phyloP scores from a whole-genome alignment of 345 rosid species.

The Erysimum cheiranthoides region DNA sequence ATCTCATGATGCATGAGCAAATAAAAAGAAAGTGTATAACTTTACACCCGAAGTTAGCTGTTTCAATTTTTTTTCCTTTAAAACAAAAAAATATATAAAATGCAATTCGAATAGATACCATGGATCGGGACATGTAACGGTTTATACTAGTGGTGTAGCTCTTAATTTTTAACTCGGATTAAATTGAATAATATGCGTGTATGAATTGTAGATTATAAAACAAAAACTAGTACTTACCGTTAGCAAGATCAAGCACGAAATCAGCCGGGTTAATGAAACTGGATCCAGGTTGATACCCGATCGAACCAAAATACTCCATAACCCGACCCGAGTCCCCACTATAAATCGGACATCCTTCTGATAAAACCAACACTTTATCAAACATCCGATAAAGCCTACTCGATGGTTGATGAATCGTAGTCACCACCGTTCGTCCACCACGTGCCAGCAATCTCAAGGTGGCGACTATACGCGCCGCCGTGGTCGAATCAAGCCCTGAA shows the following conservation, averaged over 20 bases:
- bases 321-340: constrained; percentile 64
- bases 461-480: constrained; percentile 74
- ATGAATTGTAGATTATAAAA: not conserved
- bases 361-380: constrained; percentile 78
- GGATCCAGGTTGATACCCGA: constrained; percentile 68
- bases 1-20: constrained; percentile 46
- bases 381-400: constrained; percentile 81
- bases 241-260: constrained; percentile 92
- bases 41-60: constrained; percentile 37
- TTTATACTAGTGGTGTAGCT: not conserved
- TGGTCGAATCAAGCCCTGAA: constrained; percentile 90
- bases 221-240: constrained; percentile 53
- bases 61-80: not conserved
- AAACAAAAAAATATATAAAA: not conserved
- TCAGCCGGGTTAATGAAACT: constrained; percentile 84
- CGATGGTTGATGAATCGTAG: constrained; percentile 94
- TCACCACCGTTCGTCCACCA: constrained; percentile 77
- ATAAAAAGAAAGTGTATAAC: constrained; percentile 10
- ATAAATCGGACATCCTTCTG: constrained; percentile 80
- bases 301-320: constrained; percentile 75
- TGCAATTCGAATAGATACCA: constrained; percentile 7
- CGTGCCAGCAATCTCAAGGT: constrained; percentile 65
- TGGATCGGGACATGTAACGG: not conserved
- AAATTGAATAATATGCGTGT: not conserved
- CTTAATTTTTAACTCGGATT: not conserved